A percentile compares a stretch with the other conserved stretches of the same genome.
phyloP scores from a whole-genome alignment of 2,329 filamentous ascomycete species.

The Dendryphion nanum region DNA sequence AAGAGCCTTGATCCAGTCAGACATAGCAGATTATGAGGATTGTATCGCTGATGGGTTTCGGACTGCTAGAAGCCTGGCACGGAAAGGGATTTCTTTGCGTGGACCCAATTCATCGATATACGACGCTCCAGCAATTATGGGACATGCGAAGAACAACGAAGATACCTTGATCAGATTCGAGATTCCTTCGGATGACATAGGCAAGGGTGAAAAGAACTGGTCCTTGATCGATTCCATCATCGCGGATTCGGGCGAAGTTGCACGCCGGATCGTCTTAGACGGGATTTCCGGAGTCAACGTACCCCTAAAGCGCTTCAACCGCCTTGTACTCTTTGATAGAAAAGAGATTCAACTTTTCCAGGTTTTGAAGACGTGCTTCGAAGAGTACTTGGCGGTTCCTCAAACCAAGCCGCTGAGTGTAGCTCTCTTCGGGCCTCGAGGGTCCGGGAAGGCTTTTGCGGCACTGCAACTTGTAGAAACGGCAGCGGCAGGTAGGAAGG shows the following conservation, averaged over 20 bases:
- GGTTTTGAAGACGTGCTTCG: background rate
- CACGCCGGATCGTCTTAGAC: background rate
- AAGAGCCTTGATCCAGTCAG: background rate
- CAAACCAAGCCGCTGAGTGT: constrained; percentile 3
- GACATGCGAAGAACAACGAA: background rate
- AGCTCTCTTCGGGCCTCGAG: constrained; percentile 3
- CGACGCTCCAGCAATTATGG: background rate
- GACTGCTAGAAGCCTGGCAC: background rate
- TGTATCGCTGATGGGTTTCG: background rate
- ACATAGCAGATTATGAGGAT: background rate
- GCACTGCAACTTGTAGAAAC: constrained; percentile 1
- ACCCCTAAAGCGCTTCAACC: background rate
- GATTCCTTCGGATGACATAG: background rate
- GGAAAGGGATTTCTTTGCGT: background rate
- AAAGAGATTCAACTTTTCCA: constrained; percentile 3
- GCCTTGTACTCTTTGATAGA: constrained; percentile 1
- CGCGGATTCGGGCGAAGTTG: background rate
- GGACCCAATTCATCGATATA: background rate
- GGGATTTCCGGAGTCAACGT: background rate
- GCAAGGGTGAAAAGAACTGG: background rate
- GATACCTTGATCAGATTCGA: background rate
- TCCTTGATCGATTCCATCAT: background rate
- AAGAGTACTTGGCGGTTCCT: constrained; percentile 2
- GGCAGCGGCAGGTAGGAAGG: constrained; percentile 1
- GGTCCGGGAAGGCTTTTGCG: constrained; percentile 2